A percentile compares a stretch with the other conserved stretches of the same genome.
Conservation (phyloP, 106 monocot genomes). For the Platanthera zijinensis region DNA sequence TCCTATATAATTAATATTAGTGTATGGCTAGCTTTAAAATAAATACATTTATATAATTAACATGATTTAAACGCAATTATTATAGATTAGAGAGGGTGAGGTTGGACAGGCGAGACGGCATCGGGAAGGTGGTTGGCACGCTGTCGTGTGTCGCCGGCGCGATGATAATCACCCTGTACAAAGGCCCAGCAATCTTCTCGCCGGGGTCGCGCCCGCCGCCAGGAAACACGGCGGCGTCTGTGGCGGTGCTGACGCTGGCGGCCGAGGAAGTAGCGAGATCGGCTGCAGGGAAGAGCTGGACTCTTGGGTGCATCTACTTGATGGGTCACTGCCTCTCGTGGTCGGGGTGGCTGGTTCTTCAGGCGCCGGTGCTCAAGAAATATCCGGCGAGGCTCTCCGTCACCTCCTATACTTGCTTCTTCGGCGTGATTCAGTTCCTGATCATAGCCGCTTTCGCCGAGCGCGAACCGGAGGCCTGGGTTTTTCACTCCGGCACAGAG, state of each 20-base stretch:
- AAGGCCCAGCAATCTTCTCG: constrained; percentile 67
- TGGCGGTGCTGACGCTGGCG: background rate
- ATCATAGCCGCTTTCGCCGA: constrained; percentile 83
- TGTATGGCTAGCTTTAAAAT: background rate
- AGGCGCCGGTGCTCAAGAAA: constrained; percentile 84
- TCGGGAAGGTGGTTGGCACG: constrained; percentile 70
- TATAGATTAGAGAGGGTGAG: constrained; percentile 77
- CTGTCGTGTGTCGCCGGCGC: constrained; percentile 78
- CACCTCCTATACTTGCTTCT: constrained; percentile 96
- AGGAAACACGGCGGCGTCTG: background rate
- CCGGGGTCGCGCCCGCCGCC: constrained; percentile 19
- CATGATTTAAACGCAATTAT: no score
- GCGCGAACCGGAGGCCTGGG: constrained; percentile 63
- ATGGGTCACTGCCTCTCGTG: constrained; percentile 93
- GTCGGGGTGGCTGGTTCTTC: constrained; percentile 94
- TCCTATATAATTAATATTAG: background rate
- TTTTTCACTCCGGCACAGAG: constrained; percentile 59
- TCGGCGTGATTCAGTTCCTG: constrained; percentile 90
- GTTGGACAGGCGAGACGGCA: constrained; percentile 63
- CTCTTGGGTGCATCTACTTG: constrained; percentile 73
- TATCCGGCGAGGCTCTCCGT: constrained; percentile 95
- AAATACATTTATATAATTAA: background rate
- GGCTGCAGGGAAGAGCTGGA: constrained; percentile 62
- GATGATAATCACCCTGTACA: constrained; percentile 83
- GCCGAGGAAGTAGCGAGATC: constrained; percentile 16